Base-by-base conservation (phyloP, 495 filamentous ascomycete genomes). In the Xylaria palmicola region DNA sequence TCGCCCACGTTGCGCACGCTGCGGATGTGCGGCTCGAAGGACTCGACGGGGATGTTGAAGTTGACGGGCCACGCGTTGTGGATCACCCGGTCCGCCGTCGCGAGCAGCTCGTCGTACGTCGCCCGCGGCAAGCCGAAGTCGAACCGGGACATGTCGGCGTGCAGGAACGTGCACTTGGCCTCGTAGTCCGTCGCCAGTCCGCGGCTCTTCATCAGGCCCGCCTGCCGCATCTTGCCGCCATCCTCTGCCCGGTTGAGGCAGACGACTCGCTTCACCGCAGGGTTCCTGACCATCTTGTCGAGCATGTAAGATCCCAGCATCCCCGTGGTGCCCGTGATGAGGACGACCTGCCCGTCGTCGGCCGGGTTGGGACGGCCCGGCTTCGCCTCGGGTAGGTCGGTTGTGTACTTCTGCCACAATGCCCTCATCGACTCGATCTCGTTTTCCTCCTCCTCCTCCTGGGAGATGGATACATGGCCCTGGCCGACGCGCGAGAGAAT, bases 61-160 rank as follows among this genome's bases (percentile, higher is more conserved):
- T 88, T 79, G 29, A 88, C 84, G 0, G 77, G 79, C 86, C 85
- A 88, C 41, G 83, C 81, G 69, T 84, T 85, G 72, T 88, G 85
- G 62, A 86, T 83, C 27, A 88, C 73, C 17, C 78, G 77, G 44
- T 76, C 84, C 40, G 66, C 78, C 1, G 71, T 63, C 7, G 44
- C 2, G 30, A 77, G 55, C 7, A 86, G 58, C 13, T 68, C 40
- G 1, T 71, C 60, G 68, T 80, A 84, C 1, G 64, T 67, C 2
- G 65, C 65, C 3, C 55, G 34, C 6, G 50, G 53, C 5, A 87
- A 72, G 6, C 81, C 82, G 30, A 87, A 76, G 15, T 76, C 68
- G 1, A 64, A 58, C 0, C 69, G 67, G 3, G 76, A 79, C 44
- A 86, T 68, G 55, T 85, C 78, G 6, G 72, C 78, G 15, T 73